phyloP scores from a whole-genome alignment of 1,284 basidiomycete species.

The Caloboletus firmus region DNA sequence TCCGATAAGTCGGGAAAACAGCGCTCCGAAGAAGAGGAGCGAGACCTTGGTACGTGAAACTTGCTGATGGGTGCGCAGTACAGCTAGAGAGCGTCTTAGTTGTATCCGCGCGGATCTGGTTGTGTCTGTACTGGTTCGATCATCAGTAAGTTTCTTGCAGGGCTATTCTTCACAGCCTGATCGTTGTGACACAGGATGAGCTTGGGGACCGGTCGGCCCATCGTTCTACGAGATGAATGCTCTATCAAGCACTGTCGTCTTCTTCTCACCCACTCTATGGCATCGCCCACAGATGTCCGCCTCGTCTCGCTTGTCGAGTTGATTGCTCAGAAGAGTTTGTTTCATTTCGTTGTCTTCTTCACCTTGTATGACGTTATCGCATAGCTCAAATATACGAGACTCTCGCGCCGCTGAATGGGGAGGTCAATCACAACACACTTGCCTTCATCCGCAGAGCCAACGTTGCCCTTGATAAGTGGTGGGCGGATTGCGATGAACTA shows the following conservation, averaged over 20 bases:
- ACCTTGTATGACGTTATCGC: slow-evolving; percentile 10
- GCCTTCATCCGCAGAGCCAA: slow-evolving; percentile 85
- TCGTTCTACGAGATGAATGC: slow-evolving; percentile 84
- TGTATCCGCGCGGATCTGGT: slow-evolving; percentile 89
- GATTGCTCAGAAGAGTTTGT: slow-evolving; percentile 83
- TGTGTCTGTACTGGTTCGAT: slow-evolving; percentile 92
- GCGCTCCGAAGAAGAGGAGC: slow-evolving; percentile 78
- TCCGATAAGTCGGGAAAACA: slow-evolving; percentile 69
- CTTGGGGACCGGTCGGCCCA: slow-evolving; percentile 85
- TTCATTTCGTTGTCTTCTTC: slow-evolving; percentile 17
- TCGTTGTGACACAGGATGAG: slow-evolving; percentile 65
- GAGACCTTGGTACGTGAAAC: slow-evolving; percentile 68
- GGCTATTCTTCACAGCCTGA: slow-evolving; percentile 16
- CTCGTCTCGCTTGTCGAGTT: slow-evolving; percentile 86
- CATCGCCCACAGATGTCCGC: slow-evolving; percentile 84
- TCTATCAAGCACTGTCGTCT: slow-evolving; percentile 83
- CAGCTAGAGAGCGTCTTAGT: slow-evolving; percentile 47
- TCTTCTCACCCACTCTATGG: slow-evolving; percentile 80
- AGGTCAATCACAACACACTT: slow-evolving; percentile 82
- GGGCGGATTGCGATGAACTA: slow-evolving; percentile 79
- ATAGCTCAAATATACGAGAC: slow-evolving; percentile 89
- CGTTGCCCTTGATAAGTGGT: slow-evolving; percentile 86
- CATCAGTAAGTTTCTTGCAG: slow-evolving; percentile 63
- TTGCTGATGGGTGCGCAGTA: neutral
- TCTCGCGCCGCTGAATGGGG: slow-evolving; percentile 80